Evolutionary conservation across 441 rosid species (phyloP).

Genomic region (Populus hybrid): DNA sequence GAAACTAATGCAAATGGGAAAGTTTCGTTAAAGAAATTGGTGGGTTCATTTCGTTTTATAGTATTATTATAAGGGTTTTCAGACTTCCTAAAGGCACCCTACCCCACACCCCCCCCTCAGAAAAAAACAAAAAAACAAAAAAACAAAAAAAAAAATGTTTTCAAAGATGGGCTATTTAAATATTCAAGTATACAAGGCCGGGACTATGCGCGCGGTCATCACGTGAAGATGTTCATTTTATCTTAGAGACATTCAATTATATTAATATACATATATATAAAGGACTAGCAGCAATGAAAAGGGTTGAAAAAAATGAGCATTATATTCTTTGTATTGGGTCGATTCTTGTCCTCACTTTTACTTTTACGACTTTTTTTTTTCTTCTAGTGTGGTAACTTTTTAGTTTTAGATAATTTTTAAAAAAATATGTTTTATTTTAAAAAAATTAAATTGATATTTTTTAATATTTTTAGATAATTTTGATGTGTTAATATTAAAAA

Average conservation of each 20-base stretch:
- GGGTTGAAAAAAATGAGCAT: background rate
- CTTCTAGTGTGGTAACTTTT: too few relatives aligned
- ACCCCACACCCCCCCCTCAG: too few relatives aligned
- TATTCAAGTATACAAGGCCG: background rate
- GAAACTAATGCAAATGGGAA: conserved; percentile 1
- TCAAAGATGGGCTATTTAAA: conserved; percentile 11
- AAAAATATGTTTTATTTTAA: too few relatives aligned
- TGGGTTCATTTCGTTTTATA: background rate
- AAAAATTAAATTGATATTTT: too few relatives aligned
- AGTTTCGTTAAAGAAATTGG: background rate
- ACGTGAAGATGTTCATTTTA: conserved; percentile 33
- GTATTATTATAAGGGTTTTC: conserved; percentile 2
- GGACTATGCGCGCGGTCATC: conserved; percentile 25
- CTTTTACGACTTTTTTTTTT: too few relatives aligned
- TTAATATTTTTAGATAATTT: too few relatives aligned
- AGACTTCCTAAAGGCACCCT: conserved; percentile 1
- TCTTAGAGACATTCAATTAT: background rate
- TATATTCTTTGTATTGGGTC: background rate
- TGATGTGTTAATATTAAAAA: too few relatives aligned
- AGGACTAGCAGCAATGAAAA: background rate
- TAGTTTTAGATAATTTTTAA: too few relatives aligned
- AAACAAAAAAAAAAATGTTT: background rate
- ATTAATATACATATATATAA: background rate
- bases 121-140: background rate
- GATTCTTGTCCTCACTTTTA: background rate